These are phyloP conservation scores for Phytopythium aichiense DNA, from an alignment of 352 stramenopile genomes.

Conservation along the genomic window DNA sequence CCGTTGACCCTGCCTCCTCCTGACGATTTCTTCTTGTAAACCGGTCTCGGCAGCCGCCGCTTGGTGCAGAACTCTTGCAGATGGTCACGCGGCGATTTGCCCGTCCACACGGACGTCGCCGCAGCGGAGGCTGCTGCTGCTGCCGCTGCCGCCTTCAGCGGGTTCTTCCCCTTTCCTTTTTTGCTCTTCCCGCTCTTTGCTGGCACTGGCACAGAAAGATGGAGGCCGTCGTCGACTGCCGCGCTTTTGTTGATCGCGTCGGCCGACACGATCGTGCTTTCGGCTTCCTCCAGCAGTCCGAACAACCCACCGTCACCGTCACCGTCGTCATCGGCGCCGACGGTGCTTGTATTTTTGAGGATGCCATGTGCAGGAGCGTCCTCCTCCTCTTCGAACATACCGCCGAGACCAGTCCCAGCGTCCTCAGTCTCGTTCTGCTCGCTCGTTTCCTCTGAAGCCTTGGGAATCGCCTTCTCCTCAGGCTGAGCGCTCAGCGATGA, in stretches of 20 bases:
- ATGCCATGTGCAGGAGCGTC: background rate
- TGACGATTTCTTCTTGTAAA: conserved; percentile 59
- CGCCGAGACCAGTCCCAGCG: background rate
- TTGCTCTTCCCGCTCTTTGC: conserved; percentile 22
- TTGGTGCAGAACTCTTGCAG: conserved; percentile 89
- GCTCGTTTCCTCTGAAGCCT: background rate
- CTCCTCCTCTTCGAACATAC: background rate
- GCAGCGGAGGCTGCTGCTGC: conserved; percentile 12
- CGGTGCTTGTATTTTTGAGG: background rate
- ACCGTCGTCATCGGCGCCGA: conserved; percentile 8
- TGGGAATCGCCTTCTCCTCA: background rate
- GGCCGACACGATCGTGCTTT: conserved; percentile 26
- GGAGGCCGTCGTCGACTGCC: conserved; percentile 19
- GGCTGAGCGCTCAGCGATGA: background rate
- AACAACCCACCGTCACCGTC: conserved; percentile 27
- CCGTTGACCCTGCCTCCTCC: conserved; percentile 15
- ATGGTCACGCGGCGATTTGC: conserved; percentile 84
- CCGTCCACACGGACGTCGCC: conserved; percentile 40
- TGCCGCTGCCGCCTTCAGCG: conserved; percentile 22
- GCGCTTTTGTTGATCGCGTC: conserved; percentile 39
- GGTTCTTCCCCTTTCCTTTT: conserved; percentile 30
- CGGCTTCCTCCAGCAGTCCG: conserved; percentile 34
- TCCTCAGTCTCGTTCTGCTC: background rate
- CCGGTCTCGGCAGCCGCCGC: conserved; percentile 69
- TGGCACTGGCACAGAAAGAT: conserved; percentile 19